Base-by-base conservation (phyloP, 495 filamentous ascomycete species). In the Hyphodiscus hymeniophilus region DNA sequence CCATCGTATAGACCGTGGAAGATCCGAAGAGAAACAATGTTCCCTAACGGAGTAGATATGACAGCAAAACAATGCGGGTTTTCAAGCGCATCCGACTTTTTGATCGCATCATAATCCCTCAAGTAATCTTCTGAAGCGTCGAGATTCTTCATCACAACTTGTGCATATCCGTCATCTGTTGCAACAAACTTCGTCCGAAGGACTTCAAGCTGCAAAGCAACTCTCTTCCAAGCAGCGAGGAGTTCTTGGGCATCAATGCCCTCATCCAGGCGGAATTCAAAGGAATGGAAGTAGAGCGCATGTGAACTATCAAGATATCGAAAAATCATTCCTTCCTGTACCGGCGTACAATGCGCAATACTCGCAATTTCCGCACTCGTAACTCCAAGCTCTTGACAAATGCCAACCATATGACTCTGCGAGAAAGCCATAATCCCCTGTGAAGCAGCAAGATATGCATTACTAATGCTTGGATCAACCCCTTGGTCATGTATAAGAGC, bases 1-100 rank as follows among this genome's bases (percentile, higher is more conserved):
- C 84, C 90, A 66, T 97, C 91, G 56, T 96, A 97, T 0, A 96
- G 65, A 5, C 79, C 87, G 58, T 97, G 91, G 63, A 92, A 91
- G 0, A 92, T 78, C 34, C 80, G 72, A 22, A 92, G 57, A 16
- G 64, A 65, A 24, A 91, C 62, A 0, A 74, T 49, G 3, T 51
- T 56, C 17, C 48, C 57, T 0, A 48, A 47, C 2, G 53, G 47
- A 15, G 60, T 63, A 15, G 55, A 47, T 12, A 75, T 46, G 12
- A 80, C 45, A 7, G 66, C 54, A 23, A 79, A 51, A 47, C 72
- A 66, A 50, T 57, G 53, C 16, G 61, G 67, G 2, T 32, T 50
- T 10, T 26, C 45, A 15, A 60, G 35, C 7, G 58, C 50, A 2
- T 8, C 3, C 11, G 36, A 31, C 38, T 62, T 46, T 48, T 66